These are phyloP conservation scores for Chytridiales sp. DNA, from an alignment of 371 early-diverging fungal species.

Conservation along the genomic window DNA sequence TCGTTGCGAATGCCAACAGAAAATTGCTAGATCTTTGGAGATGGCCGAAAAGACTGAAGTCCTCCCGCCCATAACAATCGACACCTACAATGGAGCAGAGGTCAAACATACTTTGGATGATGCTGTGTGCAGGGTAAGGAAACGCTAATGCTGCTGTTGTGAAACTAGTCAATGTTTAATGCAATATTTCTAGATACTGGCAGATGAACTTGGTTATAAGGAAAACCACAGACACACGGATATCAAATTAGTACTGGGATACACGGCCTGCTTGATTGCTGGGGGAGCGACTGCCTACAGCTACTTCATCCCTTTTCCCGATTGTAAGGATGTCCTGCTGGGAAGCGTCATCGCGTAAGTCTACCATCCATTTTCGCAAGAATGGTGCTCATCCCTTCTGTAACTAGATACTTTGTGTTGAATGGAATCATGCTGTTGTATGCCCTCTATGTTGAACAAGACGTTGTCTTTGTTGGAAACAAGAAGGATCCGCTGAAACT, in stretches of 20 bases:
- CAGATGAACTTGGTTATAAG: slow-evolving; percentile 45
- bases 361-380: too few relatives aligned
- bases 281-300: slow-evolving; percentile 56
- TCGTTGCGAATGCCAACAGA: background rate
- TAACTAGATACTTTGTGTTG: slow-evolving; percentile 30
- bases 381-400: too few relatives aligned
- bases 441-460: slow-evolving; percentile 34
- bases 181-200: slow-evolving; percentile 45
- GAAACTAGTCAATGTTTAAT: background rate
- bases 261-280: slow-evolving; percentile 51
- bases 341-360: slow-evolving; percentile 54
- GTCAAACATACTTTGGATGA: slow-evolving; percentile 60
- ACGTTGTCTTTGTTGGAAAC: slow-evolving; percentile 38
- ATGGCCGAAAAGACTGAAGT: slow-evolving; percentile 1
- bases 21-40: background rate
- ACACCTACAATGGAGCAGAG: slow-evolving; percentile 54
- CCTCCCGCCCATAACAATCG: slow-evolving; percentile 35
- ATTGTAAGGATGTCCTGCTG: slow-evolving; percentile 51
- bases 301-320: slow-evolving; percentile 56
- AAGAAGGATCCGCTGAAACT: slow-evolving; percentile 28
- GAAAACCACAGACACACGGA: slow-evolving; percentile 64
- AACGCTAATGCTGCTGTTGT: background rate
- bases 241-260: slow-evolving; percentile 56
- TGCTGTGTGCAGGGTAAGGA: slow-evolving; percentile 45
- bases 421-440: slow-evolving; percentile 35